Base-by-base conservation (phyloP, 805 yeast genomes). In the Helenozyma baotianmanensis region DNA sequence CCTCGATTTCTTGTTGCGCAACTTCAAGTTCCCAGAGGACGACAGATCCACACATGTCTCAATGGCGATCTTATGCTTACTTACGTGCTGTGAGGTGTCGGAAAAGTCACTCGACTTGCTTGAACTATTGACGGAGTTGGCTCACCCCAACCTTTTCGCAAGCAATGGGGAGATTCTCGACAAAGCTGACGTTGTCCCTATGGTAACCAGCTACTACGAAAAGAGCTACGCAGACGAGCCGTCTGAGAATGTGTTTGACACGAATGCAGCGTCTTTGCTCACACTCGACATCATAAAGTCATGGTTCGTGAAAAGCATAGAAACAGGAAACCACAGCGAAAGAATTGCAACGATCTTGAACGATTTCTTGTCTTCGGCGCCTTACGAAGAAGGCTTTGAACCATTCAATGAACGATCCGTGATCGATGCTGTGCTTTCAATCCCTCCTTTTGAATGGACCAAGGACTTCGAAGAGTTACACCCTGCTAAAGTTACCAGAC, bases 1-100 rank as follows among this genome's bases (percentile, higher is more conserved):
- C 13, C 61, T 86, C 6, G 57, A 62, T 4, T 89, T 80, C 53
- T 68, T 85, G 12, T 42, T 87, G 9, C 62, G 65, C 14, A 71
- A 72, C 33, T 90, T 86, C 61, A 75, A 84, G 42, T 77, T 88
- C 18, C 75, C 73, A 25, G 98, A 90, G 42, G 97, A 88, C 45
- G 97, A 88, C 41, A 86, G 87, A 82, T 58, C 81, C 6, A 62
- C 76, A 0, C 96, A 90, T 51, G 61, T 83, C 6, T 97, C 97
- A 0, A 56, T 86, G 26, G 69, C 83, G 1, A 52, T 88, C 1
- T 45, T 86, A 13, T 60, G 72, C 1, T 37, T 70, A 2, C 50
- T 82, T 14, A 36, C 64, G 3, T 48, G 53, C 14, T 19, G 36
- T 10, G 23, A 30, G 1, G 26, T 48, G 6, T 39, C 33, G 9